Evolutionary conservation across 2,329 filamentous ascomycete genomes (phyloP).

Genomic region (Triangularia setosa): DNA sequence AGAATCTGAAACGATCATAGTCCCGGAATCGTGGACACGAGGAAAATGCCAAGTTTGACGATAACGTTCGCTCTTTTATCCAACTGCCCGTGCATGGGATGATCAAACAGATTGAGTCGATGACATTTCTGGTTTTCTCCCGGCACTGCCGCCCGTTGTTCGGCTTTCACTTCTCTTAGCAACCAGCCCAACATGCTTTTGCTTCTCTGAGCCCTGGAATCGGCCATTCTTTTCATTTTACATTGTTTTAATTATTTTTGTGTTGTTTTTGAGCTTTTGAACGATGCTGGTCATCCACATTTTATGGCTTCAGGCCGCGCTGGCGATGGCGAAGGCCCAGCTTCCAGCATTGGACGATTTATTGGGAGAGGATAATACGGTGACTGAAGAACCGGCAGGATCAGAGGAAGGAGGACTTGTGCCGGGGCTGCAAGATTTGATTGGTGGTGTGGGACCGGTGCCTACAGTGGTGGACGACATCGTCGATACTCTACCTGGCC

Average conservation of each 20-base stretch:
- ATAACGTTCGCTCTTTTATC: neutral
- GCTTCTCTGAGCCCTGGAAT: neutral
- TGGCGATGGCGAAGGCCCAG: conserved; percentile 19
- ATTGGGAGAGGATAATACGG: neutral
- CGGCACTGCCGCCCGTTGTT: neutral
- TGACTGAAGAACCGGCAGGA: conserved; percentile 3
- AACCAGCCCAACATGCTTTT: neutral
- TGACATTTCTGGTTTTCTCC: neutral
- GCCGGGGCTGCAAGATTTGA: conserved; percentile 2
- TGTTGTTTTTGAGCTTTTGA: neutral
- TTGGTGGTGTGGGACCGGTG: neutral
- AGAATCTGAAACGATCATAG: conserved; percentile 1
- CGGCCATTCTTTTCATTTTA: conserved; percentile 2
- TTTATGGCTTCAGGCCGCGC: conserved; percentile 20
- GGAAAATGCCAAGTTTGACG: neutral
- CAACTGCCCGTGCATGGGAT: neutral
- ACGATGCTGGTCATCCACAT: conserved; percentile 24
- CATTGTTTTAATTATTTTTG: neutral
- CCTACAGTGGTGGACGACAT: neutral
- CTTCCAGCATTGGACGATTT: conserved; percentile 6
- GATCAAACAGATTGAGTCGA: conserved; percentile 4
- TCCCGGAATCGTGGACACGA: neutral
- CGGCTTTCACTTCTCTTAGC: neutral
- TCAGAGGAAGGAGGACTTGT: neutral
- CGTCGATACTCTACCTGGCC: conserved; percentile 9